A percentile compares a stretch with the other conserved stretches of the same genome.
These are phyloP conservation scores for Knoxdaviesia proteae DNA, from an alignment of 2,329 filamentous ascomycete species.

Conservation along the genomic window DNA sequence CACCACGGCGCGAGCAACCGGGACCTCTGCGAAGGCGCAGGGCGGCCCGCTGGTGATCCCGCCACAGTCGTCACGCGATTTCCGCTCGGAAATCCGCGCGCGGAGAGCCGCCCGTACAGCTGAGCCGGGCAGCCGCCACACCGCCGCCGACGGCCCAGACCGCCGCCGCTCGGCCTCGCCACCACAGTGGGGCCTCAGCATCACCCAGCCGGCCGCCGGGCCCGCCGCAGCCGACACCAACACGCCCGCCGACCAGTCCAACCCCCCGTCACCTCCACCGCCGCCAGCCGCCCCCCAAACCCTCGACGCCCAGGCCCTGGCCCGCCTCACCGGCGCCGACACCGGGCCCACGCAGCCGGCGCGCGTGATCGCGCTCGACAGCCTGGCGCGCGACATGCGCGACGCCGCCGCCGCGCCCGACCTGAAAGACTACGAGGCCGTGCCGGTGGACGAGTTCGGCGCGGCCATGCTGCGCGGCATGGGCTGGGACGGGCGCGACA, in stretches of 20 bases:
- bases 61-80: constrained; percentile 3
- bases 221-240: constrained; percentile 1
- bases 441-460: constrained; percentile 89
- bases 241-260: not conserved
- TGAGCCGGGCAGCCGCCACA: not conserved
- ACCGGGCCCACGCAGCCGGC: constrained; percentile 15
- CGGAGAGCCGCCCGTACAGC: not conserved
- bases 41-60: constrained; percentile 4
- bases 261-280: not conserved
- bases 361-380: constrained; percentile 43
- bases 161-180: constrained; percentile 29
- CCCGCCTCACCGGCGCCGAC: constrained; percentile 41
- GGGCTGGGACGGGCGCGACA: constrained; percentile 67
- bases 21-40: not conserved
- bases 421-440: constrained; percentile 65
- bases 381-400: constrained; percentile 48
- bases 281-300: constrained; percentile 4
- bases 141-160: constrained; percentile 14
- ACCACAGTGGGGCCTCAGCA: constrained; percentile 20
- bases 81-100: constrained; percentile 4
- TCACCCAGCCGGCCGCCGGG: not conserved
- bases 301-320: constrained; percentile 36
- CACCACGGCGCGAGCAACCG: not conserved
- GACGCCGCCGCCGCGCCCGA: constrained; percentile 55
- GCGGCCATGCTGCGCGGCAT: constrained; percentile 77